A percentile compares a stretch with the other conserved stretches of the same genome.
Evolutionary conservation across 139 green algal genomes (phyloP).

Genomic region (Desmodesmus armatus): DNA sequence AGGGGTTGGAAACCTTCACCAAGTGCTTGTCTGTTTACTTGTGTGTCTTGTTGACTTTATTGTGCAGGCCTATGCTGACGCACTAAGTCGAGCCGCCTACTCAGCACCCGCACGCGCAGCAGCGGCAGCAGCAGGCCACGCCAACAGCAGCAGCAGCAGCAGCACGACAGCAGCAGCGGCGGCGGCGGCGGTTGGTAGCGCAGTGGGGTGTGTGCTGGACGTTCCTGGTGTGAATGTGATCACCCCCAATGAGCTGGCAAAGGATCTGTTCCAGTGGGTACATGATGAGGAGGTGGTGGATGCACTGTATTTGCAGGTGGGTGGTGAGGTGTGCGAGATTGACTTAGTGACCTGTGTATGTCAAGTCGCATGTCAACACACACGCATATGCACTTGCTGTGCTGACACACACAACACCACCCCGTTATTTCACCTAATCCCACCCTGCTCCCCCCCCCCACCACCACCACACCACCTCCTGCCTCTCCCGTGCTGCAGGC

Average conservation of each 20-base stretch:
- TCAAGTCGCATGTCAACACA: too few relatives aligned
- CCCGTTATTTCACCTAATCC: neutral
- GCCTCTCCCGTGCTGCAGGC: constrained; percentile 40
- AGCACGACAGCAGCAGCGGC: neutral
- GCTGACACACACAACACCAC: too few relatives aligned
- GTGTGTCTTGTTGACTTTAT: neutral
- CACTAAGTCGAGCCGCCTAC: constrained; percentile 8
- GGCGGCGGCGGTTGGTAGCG: neutral
- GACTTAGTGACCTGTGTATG: too few relatives aligned
- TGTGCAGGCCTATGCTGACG: constrained; percentile 42
- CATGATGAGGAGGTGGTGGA: constrained; percentile 69
- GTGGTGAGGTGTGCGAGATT: neutral
- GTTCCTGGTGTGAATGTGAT: constrained; percentile 42
- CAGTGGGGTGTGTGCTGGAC: neutral
- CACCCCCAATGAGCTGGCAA: constrained; percentile 33
- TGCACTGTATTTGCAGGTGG: constrained; percentile 56
- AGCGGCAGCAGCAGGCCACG: neutral
- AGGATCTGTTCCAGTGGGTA: constrained; percentile 57
- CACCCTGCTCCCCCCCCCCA: neutral
- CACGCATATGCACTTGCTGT: too few relatives aligned
- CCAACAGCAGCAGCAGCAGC: neutral
- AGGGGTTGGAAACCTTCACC: too few relatives aligned
- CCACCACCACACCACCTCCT: neutral
- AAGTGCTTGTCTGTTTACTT: too few relatives aligned
- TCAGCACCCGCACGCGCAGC: neutral